These are phyloP conservation scores for Barnettozyma populi DNA, from an alignment of 805 yeast genomes.

Conservation along the genomic window DNA sequence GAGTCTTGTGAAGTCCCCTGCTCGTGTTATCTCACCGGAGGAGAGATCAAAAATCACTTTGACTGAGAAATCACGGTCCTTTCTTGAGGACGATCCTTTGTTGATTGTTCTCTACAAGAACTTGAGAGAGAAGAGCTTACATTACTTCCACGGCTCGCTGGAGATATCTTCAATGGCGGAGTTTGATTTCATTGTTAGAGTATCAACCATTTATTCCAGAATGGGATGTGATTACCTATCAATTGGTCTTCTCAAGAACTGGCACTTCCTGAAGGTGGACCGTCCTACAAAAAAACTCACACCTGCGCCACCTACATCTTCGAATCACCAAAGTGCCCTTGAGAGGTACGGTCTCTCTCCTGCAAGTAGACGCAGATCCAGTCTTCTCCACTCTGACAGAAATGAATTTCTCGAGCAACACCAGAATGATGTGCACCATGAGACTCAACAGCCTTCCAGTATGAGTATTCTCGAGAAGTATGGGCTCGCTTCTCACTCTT, in stretches of 20 bases:
- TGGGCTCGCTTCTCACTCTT: constrained; percentile 21
- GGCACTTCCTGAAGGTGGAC: constrained; percentile 50
- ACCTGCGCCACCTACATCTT: constrained; percentile 4
- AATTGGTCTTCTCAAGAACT: constrained; percentile 52
- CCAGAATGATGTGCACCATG: constrained; percentile 3
- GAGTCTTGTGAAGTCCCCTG: constrained; percentile 57
- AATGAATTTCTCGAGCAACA: background rate
- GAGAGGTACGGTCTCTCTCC: constrained; percentile 25
- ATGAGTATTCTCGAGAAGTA: constrained; percentile 26
- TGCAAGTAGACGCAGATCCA: constrained; percentile 20
- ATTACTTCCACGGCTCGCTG: constrained; percentile 45
- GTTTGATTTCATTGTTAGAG: constrained; percentile 54
- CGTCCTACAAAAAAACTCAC: constrained; percentile 4
- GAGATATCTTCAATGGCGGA: constrained; percentile 43
- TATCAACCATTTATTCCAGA: constrained; percentile 62
- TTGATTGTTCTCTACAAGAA: constrained; percentile 59
- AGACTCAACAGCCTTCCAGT: constrained; percentile 4
- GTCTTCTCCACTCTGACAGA: constrained; percentile 9
- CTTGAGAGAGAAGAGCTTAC: constrained; percentile 48
- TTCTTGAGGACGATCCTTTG: constrained; percentile 76
- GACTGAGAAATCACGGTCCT: constrained; percentile 33
- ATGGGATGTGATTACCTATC: constrained; percentile 91
- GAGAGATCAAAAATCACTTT: constrained; percentile 20
- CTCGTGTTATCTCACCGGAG: constrained; percentile 30
- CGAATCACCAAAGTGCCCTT: constrained; percentile 8